Conservation (phyloP, 2,329 filamentous ascomycete species). For the Colletotrichum sp. region DNA sequence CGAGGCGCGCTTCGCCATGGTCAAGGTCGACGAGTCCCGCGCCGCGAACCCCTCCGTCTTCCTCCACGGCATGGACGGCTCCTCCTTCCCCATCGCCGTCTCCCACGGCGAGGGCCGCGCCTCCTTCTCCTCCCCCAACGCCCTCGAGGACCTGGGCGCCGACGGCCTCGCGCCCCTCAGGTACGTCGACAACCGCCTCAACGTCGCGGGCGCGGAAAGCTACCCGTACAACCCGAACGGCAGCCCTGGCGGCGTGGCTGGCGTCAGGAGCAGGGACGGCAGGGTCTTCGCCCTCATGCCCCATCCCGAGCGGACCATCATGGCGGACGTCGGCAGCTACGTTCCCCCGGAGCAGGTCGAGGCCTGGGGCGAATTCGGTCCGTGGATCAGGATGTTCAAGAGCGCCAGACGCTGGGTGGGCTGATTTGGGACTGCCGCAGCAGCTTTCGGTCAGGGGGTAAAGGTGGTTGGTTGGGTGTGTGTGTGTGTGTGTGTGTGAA, state of each 20-base stretch:
- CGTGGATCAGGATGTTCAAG: constrained; percentile 86
- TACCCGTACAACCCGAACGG: constrained; percentile 94
- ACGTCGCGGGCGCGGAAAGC: constrained; percentile 72
- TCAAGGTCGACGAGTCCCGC: constrained; percentile 64
- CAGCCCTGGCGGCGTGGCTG: constrained; percentile 80
- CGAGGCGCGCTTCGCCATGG: constrained; percentile 88
- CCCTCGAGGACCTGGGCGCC: constrained; percentile 60
- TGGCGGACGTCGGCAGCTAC: constrained; percentile 81
- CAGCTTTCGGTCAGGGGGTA: background rate
- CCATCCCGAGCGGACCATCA: constrained; percentile 87
- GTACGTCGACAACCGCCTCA: constrained; percentile 79
- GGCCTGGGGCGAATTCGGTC: constrained; percentile 81
- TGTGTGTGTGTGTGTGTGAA: background rate
- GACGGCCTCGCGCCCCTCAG: constrained; percentile 77
- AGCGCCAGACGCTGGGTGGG: constrained; percentile 90
- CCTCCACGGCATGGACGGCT: constrained; percentile 85
- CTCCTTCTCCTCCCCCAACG: constrained; percentile 62
- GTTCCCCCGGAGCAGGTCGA: constrained; percentile 62
- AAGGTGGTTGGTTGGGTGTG: background rate
- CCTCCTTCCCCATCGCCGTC: constrained; percentile 82
- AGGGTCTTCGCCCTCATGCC: constrained; percentile 91
- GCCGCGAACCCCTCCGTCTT: constrained; percentile 73
- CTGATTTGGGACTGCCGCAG: constrained; percentile 27
- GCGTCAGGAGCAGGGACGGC: constrained; percentile 78
- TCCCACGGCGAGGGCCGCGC: constrained; percentile 93